Conservation (phyloP, 768 basidiomycete species). For the Leccinum aurantiacum region DNA sequence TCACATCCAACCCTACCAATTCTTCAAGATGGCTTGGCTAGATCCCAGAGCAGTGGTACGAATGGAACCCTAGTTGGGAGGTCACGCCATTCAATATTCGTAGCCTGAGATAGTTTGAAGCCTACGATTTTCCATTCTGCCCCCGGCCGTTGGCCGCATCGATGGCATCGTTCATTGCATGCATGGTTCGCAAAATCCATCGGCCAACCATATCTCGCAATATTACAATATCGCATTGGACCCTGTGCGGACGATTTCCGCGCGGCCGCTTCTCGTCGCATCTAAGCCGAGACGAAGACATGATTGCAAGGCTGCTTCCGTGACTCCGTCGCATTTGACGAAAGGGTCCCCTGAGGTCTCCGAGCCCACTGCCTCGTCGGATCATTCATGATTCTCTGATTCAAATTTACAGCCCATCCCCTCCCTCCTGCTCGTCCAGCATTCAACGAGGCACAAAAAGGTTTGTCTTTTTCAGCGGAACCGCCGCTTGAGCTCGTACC, state of each 20-base stretch:
- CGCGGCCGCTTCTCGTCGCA: constrained; percentile 11
- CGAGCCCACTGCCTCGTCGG: constrained; percentile 6
- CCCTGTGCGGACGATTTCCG: constrained; percentile 24
- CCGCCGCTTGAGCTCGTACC: constrained; percentile 26
- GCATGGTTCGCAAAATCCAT: constrained; percentile 3
- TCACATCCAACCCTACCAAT: constrained; percentile 14
- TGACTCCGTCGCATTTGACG: neutral
- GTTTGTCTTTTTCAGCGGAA: constrained; percentile 11
- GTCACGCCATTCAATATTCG: constrained; percentile 17
- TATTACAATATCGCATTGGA: constrained; percentile 19
- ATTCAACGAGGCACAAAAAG: neutral
- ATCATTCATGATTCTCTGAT: constrained; percentile 11
- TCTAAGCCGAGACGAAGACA: neutral
- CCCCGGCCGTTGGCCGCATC: neutral
- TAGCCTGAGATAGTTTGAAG: constrained; percentile 9
- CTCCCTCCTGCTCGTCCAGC: neutral
- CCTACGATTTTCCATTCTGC: constrained; percentile 9
- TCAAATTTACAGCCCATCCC: neutral
- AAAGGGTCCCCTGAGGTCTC: neutral
- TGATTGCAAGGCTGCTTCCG: constrained; percentile 4
- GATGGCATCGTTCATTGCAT: neutral
- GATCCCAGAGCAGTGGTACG: neutral
- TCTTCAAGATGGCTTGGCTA: neutral
- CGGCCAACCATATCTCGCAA: constrained; percentile 15
- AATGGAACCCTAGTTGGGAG: constrained; percentile 2